phyloP scores from a whole-genome alignment of 345 rosid species.

The Schrenkiella parvula region DNA sequence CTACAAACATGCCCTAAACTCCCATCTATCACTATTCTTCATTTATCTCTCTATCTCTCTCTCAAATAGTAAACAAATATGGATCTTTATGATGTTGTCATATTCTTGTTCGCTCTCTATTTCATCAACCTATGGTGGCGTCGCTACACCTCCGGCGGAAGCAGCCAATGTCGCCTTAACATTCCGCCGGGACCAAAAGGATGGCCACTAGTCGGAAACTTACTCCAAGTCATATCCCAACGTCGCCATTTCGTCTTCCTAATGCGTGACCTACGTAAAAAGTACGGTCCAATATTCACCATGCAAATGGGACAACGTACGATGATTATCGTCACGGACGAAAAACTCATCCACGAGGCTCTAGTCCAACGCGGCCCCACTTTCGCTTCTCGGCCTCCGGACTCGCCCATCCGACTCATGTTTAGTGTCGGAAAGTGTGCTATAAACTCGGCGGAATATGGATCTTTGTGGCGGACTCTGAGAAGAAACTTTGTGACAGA shows the following conservation, averaged over 20 bases:
- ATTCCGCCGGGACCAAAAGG: conserved; percentile 88
- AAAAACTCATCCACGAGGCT: conserved; percentile 88
- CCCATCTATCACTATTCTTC: background rate
- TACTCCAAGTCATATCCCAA: conserved; percentile 66
- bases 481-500: conserved; percentile 82
- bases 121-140: conserved; percentile 61
- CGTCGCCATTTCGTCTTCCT: conserved; percentile 71
- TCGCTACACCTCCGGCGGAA: conserved; percentile 15
- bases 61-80: conserved; percentile 23
- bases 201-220: conserved; percentile 86
- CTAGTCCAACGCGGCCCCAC: conserved; percentile 59
- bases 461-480: conserved; percentile 73
- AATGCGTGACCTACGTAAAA: conserved; percentile 60
- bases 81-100: conserved; percentile 54
- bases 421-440: conserved; percentile 93
- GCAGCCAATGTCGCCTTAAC: conserved; percentile 26
- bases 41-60: background rate
- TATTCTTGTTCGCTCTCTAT: conserved; percentile 37
- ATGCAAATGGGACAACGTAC: conserved; percentile 96
- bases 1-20: conserved; percentile 16
- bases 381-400: conserved; percentile 78
- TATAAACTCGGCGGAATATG: conserved; percentile 84
- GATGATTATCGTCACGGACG: conserved; percentile 69
- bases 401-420: conserved; percentile 75
- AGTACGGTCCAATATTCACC: conserved; percentile 87